Evolutionary conservation across 2,329 filamentous ascomycete genomes (phyloP).

Genomic region (Hymenoscyphus fraxineus): DNA sequence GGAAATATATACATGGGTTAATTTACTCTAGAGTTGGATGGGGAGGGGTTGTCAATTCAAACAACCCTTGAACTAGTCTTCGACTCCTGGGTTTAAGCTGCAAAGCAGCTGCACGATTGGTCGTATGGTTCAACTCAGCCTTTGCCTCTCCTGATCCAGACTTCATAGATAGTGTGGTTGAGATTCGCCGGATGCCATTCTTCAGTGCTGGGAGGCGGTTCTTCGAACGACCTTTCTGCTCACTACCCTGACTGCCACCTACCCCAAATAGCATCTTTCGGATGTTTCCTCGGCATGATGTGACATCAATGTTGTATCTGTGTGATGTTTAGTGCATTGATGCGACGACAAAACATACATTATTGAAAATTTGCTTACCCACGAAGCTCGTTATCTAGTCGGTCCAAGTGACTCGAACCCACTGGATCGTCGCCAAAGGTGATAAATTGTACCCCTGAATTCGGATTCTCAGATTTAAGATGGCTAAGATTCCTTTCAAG

Average conservation of each 20-base stretch:
- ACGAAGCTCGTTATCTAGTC: not conserved
- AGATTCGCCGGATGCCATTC: not conserved
- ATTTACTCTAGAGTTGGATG: not conserved
- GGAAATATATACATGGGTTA: not conserved
- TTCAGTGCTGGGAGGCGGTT: constrained; percentile 3
- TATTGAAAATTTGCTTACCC: not conserved
- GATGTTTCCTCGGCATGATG: not conserved
- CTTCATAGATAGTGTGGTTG: not conserved
- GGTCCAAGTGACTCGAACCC: not conserved
- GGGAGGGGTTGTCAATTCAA: not conserved
- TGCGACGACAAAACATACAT: not conserved
- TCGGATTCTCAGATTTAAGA: not conserved
- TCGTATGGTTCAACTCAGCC: not conserved
- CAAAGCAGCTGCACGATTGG: not conserved
- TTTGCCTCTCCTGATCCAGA: not conserved
- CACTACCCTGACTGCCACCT: not conserved
- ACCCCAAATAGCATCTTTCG: not conserved
- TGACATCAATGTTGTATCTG: constrained; percentile 5
- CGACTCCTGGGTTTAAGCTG: not conserved
- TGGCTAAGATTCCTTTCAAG: not conserved
- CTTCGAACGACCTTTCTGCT: not conserved
- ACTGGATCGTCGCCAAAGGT: not conserved
- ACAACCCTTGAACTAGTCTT: not conserved
- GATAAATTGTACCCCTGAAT: constrained; percentile 3
- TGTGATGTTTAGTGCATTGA: not conserved